phyloP scores from a whole-genome alignment of 805 yeast genomes.

The Wilhelminamyces savonicus region DNA sequence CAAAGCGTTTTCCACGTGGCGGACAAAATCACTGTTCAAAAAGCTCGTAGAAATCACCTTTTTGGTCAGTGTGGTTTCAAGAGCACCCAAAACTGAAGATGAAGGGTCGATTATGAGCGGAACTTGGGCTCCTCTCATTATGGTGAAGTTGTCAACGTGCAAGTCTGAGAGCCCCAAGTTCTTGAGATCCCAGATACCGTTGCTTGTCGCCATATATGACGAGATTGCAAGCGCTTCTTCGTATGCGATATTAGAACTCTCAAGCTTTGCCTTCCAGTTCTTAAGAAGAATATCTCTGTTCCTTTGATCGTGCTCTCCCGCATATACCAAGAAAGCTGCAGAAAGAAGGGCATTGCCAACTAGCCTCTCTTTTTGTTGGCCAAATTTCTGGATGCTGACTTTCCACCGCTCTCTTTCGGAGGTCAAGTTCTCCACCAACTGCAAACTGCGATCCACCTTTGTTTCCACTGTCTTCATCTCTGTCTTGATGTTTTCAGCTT shows the following conservation, averaged over 20 bases:
- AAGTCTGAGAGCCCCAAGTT: constrained; percentile 41
- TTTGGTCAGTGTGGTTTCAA: constrained; percentile 21
- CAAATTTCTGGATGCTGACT: constrained; percentile 47
- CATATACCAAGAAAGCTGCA: constrained; percentile 56
- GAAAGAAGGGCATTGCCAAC: constrained; percentile 63
- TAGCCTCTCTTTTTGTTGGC: constrained; percentile 35
- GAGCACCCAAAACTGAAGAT: constrained; percentile 28
- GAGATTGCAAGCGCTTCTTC: constrained; percentile 28
- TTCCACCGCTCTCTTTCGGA: constrained; percentile 74
- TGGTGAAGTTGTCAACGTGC: constrained; percentile 56
- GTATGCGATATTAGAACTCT: constrained; percentile 27
- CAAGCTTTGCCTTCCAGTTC: constrained; percentile 32
- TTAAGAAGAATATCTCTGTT: constrained; percentile 30
- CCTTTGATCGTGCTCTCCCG: constrained; percentile 52
- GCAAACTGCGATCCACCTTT: constrained; percentile 57
- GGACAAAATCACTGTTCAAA: constrained; percentile 56
- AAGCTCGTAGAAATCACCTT: constrained; percentile 60
- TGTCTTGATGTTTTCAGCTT: constrained; percentile 64
- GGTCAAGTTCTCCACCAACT: constrained; percentile 56
- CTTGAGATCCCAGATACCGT: constrained; percentile 53
- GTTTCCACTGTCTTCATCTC: constrained; percentile 60
- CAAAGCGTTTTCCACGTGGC: constrained; percentile 71
- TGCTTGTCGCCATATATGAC: constrained; percentile 32
- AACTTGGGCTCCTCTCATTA: constrained; percentile 35
- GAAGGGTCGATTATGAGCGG: constrained; percentile 73